A percentile compares a stretch with the other conserved stretches of the same genome.
Conservation (phyloP, 1,284 basidiomycete species). For the Polyporus tsugae region DNA sequence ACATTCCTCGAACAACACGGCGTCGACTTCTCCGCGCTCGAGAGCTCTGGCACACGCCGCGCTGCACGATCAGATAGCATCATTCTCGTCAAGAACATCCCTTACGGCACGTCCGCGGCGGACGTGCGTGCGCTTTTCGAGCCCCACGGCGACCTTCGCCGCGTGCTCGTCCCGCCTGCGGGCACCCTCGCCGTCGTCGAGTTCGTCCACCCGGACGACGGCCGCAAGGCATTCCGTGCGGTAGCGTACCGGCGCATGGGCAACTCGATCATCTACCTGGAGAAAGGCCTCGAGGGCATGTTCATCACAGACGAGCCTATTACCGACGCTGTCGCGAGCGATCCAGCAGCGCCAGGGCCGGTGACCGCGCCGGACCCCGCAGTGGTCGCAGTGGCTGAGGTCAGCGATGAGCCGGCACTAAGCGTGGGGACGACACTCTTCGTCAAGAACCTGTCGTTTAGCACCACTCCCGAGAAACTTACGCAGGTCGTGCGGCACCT, state of each 20-base stretch:
- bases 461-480: slow-evolving; percentile 84
- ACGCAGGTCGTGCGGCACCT: slow-evolving; percentile 78
- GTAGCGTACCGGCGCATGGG: slow-evolving; percentile 91
- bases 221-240: slow-evolving; percentile 79
- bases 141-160: slow-evolving; percentile 77
- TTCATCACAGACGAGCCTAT: slow-evolving; percentile 52
- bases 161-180: slow-evolving; percentile 89
- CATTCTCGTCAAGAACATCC: slow-evolving; percentile 97
- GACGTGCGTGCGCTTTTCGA: slow-evolving; percentile 85
- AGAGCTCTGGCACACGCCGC: slow-evolving; percentile 51
- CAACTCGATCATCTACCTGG: slow-evolving; percentile 91
- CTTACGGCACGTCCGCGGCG: slow-evolving; percentile 84
- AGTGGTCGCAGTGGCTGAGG: slow-evolving; percentile 26
- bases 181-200: slow-evolving; percentile 96
- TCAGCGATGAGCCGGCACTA: slow-evolving; percentile 55
- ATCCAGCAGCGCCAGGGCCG: slow-evolving; percentile 21
- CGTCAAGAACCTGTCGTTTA: slow-evolving; percentile 94
- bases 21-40: slow-evolving; percentile 67
- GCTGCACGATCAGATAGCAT: slow-evolving; percentile 74
- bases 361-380: slow-evolving; percentile 31
- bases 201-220: slow-evolving; percentile 77
- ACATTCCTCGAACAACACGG: slow-evolving; percentile 84
- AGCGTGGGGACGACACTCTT: slow-evolving; percentile 87
- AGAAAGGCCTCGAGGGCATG: slow-evolving; percentile 90
- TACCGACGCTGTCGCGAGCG: slow-evolving; percentile 8